phyloP scores from a whole-genome alignment of 805 yeast species.

The Candida manassasensis region DNA sequence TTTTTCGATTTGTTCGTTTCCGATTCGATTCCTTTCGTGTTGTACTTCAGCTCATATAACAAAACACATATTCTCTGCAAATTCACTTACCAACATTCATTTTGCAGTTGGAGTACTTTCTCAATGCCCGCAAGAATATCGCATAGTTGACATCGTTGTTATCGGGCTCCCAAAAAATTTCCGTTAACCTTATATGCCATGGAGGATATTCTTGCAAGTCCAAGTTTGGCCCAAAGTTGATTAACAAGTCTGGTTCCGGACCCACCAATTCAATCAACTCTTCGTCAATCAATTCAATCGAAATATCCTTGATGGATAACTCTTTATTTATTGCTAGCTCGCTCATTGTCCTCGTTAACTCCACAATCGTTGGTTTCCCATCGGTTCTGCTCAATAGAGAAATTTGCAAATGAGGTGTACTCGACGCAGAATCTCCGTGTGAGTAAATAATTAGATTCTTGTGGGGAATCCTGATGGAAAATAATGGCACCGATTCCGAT shows the following conservation, averaged over 20 bases:
- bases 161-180: conserved; percentile 87
- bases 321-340: conserved; percentile 62
- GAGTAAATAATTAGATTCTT: conserved; percentile 46
- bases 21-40: no score
- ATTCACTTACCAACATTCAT: conserved; percentile 78
- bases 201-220: conserved; percentile 96
- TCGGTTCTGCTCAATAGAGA: conserved; percentile 68
- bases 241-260: conserved; percentile 85
- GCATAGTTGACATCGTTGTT: conserved; percentile 77
- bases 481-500: conserved; percentile 57
- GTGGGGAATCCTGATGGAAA: conserved; percentile 64
- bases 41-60: no score
- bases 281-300: conserved; percentile 69
- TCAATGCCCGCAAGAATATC: conserved; percentile 75
- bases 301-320: conserved; percentile 60
- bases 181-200: conserved; percentile 91
- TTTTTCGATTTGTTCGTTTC: no score
- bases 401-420: conserved; percentile 51
- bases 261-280: conserved; percentile 75
- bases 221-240: conserved; percentile 79
- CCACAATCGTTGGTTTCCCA: conserved; percentile 88
- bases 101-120: conserved; percentile 72
- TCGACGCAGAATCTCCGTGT: conserved; percentile 24
- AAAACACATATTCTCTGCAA: neutral
- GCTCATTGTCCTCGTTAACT: conserved; percentile 79